Conservation (phyloP, 2,329 filamentous ascomycete genomes). For the Pseudogymnoascus sp. region DNA sequence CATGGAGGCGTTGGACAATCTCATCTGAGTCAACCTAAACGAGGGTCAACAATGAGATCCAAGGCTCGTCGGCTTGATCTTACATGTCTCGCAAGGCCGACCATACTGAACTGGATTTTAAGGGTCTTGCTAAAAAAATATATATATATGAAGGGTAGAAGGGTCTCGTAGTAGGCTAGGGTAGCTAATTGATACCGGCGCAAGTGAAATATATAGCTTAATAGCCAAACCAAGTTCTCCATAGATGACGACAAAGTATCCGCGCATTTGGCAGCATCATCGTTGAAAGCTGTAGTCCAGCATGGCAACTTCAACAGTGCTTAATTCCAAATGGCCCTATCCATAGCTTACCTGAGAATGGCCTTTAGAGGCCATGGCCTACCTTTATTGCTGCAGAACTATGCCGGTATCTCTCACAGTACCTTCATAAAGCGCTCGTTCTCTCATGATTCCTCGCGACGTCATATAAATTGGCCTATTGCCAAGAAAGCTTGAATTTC, state of each 20-base stretch:
- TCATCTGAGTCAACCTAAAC: constrained; percentile 46
- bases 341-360: no score
- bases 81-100: constrained; percentile 5
- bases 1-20: constrained; percentile 45
- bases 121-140: neutral
- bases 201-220: neutral
- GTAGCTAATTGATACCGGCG: neutral
- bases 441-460: neutral
- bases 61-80: neutral
- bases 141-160: no score
- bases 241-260: constrained; percentile 1
- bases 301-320: neutral
- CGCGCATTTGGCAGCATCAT: neutral
- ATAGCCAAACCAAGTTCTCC: neutral
- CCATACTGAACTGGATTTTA: neutral
- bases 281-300: neutral
- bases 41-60: neutral
- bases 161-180: neutral
- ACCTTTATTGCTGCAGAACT: neutral
- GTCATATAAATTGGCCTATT: neutral
- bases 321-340: neutral
- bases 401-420: neutral
- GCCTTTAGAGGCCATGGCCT: neutral
- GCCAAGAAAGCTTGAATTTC: neutral
- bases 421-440: neutral